phyloP scores from a whole-genome alignment of 345 rosid species.

The Combretum micranthum region DNA sequence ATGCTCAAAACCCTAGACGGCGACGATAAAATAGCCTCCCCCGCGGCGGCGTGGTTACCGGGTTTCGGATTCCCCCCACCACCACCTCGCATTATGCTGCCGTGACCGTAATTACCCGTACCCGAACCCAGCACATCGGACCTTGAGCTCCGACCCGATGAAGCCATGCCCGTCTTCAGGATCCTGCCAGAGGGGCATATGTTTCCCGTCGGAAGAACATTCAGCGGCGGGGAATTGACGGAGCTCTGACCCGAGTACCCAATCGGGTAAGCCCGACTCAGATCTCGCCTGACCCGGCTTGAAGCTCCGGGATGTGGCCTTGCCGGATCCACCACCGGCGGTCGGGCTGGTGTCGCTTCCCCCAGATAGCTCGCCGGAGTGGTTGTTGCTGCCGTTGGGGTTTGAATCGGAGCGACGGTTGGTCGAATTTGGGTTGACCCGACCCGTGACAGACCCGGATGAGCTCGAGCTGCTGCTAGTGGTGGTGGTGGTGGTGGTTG shows the following conservation, averaged over 20 bases:
- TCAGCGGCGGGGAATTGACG: conserved; percentile 42
- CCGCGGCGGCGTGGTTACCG: conserved; percentile 5
- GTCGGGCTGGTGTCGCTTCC: conserved; percentile 54
- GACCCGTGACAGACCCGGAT: conserved; percentile 73
- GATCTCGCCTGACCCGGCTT: conserved; percentile 39
- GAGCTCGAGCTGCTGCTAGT: conserved; percentile 71
- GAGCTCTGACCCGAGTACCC: conserved; percentile 44
- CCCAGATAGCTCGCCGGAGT: conserved; percentile 59
- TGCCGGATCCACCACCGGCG: conserved; percentile 12
- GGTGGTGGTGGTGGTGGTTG: too few species aligned
- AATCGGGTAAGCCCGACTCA: conserved; percentile 35
- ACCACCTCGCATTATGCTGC: conserved; percentile 83
- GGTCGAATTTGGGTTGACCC: conserved; percentile 21
- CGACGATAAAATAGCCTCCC: not conserved
- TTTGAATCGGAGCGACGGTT: conserved; percentile 38
- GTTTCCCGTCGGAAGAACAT: conserved; percentile 75
- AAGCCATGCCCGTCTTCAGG: conserved; percentile 54
- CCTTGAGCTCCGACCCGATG: conserved; percentile 37
- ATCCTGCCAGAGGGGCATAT: conserved; percentile 77
- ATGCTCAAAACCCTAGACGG: conserved; percentile 10
- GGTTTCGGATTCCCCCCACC: not conserved
- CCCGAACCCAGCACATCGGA: conserved; percentile 71
- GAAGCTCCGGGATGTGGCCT: conserved; percentile 12
- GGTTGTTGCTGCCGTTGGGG: conserved; percentile 27
- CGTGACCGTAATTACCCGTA: conserved; percentile 76